Evolutionary conservation across 495 filamentous ascomycete genomes (phyloP), one percentile per base, ranked within the genome.

Genomic region (Daldinia concentrica): DNA sequence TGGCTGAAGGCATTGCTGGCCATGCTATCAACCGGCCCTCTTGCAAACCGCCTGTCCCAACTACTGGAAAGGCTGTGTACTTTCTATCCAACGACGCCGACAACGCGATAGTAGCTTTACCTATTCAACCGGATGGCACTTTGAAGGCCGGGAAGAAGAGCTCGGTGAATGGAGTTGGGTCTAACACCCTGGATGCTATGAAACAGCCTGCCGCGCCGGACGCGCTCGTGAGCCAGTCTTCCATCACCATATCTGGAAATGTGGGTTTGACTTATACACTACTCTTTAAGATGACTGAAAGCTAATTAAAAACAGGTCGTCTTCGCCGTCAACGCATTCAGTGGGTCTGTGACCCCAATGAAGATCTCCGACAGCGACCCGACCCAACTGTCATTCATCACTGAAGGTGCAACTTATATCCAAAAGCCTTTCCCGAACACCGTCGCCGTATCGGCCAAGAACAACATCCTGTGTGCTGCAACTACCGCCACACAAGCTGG

Each of bases 291-390:
- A 22, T 24, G n/a, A n/a, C n/a, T n/a, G 15, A 45, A 48, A 4
- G 3, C 60, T 79, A 32, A 71, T 32, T 3, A 9, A 27, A 0
- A 52, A n/a, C 56, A 85, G 82, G 39, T 63, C 60, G 60, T 89
- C 32, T 87, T 90, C 59, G 86, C 85, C 24, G 86, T 90, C 39
- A 90, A 90, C 75, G 78, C 88, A n/a, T 87, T 87, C 34, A 88
- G 85, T 39, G 86, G 89, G 73, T 85, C 85, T 2, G 43, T 88
- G 2, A 82, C 80, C 64, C 84, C 88, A 83, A 78, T 90, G 48
- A 64, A 75, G 54, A 89, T 90, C 76, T 74, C 74, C 22, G 58
- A 75, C 0, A 15, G 66, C 5, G 75, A 89, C 70, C 82, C 87
- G 4, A 83, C 81, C 26, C 64, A 80, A 8, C 72, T 88, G 37